Evolutionary conservation across 768 basidiomycete species (phyloP).

Genomic region (Boletus rex-veris): DNA sequence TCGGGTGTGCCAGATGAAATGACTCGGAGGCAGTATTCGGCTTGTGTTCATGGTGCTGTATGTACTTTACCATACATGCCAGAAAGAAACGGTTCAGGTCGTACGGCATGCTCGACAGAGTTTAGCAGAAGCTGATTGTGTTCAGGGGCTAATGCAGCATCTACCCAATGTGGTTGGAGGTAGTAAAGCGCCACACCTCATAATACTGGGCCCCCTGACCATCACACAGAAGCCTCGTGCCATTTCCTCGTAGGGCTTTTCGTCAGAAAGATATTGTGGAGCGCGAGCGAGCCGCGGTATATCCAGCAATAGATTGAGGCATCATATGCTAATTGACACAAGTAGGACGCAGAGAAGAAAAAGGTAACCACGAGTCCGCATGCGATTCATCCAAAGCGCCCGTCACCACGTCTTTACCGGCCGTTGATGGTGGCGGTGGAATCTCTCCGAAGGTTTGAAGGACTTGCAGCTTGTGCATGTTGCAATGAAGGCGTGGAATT

Average conservation of each 20-base stretch:
- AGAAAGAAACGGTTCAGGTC: neutral
- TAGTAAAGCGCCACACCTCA: neutral
- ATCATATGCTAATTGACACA: conserved; percentile 12
- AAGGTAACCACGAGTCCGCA: conserved; percentile 10
- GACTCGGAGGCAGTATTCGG: conserved; percentile 1
- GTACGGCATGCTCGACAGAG: conserved; percentile 4
- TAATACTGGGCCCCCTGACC: neutral
- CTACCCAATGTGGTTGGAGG: neutral
- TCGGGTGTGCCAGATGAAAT: neutral
- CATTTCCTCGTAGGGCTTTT: conserved; percentile 1
- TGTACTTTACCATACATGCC: neutral
- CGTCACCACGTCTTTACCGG: conserved; percentile 31
- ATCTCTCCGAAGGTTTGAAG: conserved; percentile 51
- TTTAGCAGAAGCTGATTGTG: conserved; percentile 8
- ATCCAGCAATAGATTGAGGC: conserved; percentile 23
- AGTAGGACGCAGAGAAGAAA: conserved; percentile 5
- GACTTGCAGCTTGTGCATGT: conserved; percentile 33
- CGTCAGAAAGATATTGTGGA: conserved; percentile 9
- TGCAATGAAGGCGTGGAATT: conserved; percentile 54
- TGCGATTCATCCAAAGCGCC: conserved; percentile 5
- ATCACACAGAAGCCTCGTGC: conserved; percentile 8
- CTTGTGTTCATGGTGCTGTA: neutral
- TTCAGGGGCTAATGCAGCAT: conserved; percentile 1
- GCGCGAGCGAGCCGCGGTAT: conserved; percentile 14
- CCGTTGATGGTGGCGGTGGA: conserved; percentile 73